Conservation (phyloP, 306 rosid species). For the Adenanthera pavonina region DNA sequence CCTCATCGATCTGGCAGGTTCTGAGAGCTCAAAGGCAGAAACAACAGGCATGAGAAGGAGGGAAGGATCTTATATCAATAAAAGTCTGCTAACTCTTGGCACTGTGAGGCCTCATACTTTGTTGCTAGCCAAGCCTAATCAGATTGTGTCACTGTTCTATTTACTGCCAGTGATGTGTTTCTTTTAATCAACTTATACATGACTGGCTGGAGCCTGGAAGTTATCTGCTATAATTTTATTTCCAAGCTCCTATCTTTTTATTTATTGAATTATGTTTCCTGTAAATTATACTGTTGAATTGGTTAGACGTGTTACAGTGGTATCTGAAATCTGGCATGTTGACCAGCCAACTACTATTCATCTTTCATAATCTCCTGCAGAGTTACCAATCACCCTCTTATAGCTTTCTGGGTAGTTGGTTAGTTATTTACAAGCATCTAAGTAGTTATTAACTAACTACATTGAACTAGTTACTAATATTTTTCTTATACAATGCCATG, state of each 20-base stretch:
- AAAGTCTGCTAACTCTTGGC: constrained; percentile 97
- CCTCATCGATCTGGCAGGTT: constrained; percentile 99
- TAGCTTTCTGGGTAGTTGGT: neutral
- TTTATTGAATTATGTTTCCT: neutral
- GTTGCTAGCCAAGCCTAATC: constrained; percentile 34
- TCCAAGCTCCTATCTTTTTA: neutral
- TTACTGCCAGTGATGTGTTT: constrained; percentile 4
- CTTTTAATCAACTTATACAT: neutral
- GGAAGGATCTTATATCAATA: constrained; percentile 98
- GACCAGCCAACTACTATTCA: neutral
- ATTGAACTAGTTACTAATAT: too few species aligned
- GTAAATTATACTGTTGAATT: neutral
- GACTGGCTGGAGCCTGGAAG: neutral
- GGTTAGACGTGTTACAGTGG: neutral
- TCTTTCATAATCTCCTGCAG: neutral
- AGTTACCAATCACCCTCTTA: neutral
- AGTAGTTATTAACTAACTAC: too few species aligned
- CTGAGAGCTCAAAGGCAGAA: constrained; percentile 99
- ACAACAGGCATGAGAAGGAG: constrained; percentile 95
- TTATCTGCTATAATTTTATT: neutral
- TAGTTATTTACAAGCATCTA: neutral
- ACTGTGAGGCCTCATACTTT: constrained; percentile 83
- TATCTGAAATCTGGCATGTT: neutral
- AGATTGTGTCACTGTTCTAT: constrained; percentile 17
- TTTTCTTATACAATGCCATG: too few species aligned